Evolutionary conservation across 768 basidiomycete species (phyloP), one percentile per base, ranked within the genome.

Genomic region (Tricholoma furcatifolium): DNA sequence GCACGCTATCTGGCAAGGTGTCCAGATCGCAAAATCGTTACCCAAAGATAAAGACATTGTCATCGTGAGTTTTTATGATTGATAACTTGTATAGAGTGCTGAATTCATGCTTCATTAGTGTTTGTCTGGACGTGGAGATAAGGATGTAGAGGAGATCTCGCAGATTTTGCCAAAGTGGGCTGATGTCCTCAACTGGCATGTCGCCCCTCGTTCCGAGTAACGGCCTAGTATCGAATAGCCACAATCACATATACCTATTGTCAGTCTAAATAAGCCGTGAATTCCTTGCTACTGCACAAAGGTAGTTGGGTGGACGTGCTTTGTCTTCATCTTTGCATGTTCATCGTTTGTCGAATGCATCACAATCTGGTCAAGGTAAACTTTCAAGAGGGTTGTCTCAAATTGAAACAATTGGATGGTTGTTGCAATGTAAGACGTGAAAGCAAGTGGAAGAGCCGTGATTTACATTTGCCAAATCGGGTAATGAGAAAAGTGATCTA

Each of bases 81-180:
- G 11, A 31, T 38, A 36, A 32, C 20, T 46, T 23, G 3, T 9
- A 8, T 17, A 8, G 23, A 11, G 50, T 24, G 55, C 46, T 59
- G 27, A 54, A 24, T 9, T 17, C 7, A 27, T 10, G 3, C 31
- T 6, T 24, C 21, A 3, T 21, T 54, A 95, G 91, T 97, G 93
- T 64, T 74, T 98, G 47, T 95, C 92, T 49, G 96, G 96, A 45
- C 84, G 96, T 57, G 97, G 97, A 15, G 94, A 98, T 70, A 98
- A 98, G 71, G 96, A 99, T 65, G 97, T 99, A 3, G 90, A 96
- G 60, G 90, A 98, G 65, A 94, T 99, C 52, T 93, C 89, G n/a
- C 74, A 95, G 62, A 75, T 98, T 36, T 76, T 99, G 50, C 96
- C 96, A 10, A 91, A 96, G 70, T 98, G 95, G 96, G 93, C 90